Conservation (phyloP, 768 basidiomycete species). For the Serendipita sp. region DNA sequence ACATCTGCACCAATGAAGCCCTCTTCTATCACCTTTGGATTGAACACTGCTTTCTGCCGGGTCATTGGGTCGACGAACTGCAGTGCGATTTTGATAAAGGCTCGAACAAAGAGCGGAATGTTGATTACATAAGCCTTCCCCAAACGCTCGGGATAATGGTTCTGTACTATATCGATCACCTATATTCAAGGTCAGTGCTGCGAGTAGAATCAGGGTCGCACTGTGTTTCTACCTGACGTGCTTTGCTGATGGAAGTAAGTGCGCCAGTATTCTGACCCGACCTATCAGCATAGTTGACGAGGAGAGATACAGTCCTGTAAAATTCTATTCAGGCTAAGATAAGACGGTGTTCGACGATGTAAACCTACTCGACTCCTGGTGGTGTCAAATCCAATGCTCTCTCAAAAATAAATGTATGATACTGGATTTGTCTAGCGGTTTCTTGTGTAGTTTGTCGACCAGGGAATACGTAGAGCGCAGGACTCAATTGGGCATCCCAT, state of each 20-base stretch:
- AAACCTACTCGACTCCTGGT: conserved; percentile 60
- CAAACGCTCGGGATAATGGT: conserved; percentile 76
- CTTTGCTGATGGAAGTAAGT: conserved; percentile 22
- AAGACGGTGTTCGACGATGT: neutral
- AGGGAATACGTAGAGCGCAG: conserved; percentile 50
- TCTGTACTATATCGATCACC: conserved; percentile 51
- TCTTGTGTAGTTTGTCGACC: conserved; percentile 66
- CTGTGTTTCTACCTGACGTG: conserved; percentile 20
- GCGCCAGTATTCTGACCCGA: conserved; percentile 29
- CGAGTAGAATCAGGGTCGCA: neutral
- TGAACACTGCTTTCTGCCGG: conserved; percentile 51
- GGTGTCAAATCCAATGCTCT: conserved; percentile 59
- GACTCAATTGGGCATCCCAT: conserved; percentile 48
- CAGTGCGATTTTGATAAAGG: conserved; percentile 60
- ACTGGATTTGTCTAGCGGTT: conserved; percentile 49
- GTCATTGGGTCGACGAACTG: conserved; percentile 78
- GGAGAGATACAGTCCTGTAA: conserved; percentile 43
- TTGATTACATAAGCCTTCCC: conserved; percentile 58
- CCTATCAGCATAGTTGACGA: conserved; percentile 65
- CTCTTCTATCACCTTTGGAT: conserved; percentile 35
- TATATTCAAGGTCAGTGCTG: conserved; percentile 27
- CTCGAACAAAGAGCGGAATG: conserved; percentile 56
- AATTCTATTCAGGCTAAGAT: neutral
- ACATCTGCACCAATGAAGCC: conserved; percentile 52
- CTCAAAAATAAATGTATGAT: conserved; percentile 62